Evolutionary conservation across 2,329 filamentous ascomycete species (phyloP), one percentile per base, ranked within the genome.

Genomic region (Remersonia thermophila): DNA sequence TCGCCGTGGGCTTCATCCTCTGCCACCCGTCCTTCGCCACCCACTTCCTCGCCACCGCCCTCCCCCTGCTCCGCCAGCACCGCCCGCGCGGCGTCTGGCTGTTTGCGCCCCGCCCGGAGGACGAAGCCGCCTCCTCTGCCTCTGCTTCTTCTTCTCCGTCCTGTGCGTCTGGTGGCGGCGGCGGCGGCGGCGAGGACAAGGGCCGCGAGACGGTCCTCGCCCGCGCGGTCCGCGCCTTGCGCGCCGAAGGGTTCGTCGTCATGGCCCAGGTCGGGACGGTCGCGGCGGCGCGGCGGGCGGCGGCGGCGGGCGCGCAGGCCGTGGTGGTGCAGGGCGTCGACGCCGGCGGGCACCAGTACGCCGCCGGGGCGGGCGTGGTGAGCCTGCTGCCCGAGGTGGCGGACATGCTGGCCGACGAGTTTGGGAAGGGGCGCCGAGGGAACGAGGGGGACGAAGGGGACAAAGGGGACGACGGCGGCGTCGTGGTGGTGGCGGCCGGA

Each of bases 191-290:
- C n/a, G n/a, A n/a, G n/a, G n/a, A 23, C 5, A 9, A 23, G 20
- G 20, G 20, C 5, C 5, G 9, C 20, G 5, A 23, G 9, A 25
- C 17, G 1, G 35, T 27, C 10, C 13, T 35, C 3, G 16, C 37
- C 3, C 15, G 26, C 5, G 3, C 9, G 3, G 30, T 38, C 12
- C 48, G 61, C 2, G 47, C 60, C n/a, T 57, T 60, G 9, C 56
- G 62, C 36, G 46, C 48, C 4, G 34, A 44, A 4, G 56, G 48
- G 28, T 59, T 69, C 44, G 61, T 62, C 39, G 63, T 77, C 7
- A 74, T 76, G 52, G 62, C 78, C 1, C 77, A 80, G 51, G 62
- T 77, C 10, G 76, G 76, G 27, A 77, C 67, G 25, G 69, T 80
- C 2, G 51, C 54, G 1, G 66, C 73, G 7, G 75, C 74, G 7